A percentile compares a stretch with the other conserved stretches of the same genome.
phyloP scores from a whole-genome alignment of 2,329 filamentous ascomycete species.

The Purpureocillium takamizusanense region DNA sequence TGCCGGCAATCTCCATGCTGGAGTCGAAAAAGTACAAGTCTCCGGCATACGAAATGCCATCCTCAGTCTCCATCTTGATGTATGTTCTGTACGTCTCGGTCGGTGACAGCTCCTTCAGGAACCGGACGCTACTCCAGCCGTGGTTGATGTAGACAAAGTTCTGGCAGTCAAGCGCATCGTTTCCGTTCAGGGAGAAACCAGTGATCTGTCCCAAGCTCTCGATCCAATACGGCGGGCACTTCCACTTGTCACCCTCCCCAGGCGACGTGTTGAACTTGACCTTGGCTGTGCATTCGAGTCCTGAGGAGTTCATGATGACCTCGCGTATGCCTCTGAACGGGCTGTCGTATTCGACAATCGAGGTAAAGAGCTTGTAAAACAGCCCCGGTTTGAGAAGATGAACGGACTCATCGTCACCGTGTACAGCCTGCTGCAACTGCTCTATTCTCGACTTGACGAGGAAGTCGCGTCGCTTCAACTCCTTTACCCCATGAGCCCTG shows the following conservation, averaged over 20 bases:
- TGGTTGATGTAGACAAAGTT: conserved; percentile 51
- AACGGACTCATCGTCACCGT: conserved; percentile 8
- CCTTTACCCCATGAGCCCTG: conserved; percentile 4
- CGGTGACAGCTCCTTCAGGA: neutral
- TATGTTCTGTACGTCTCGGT: conserved; percentile 37
- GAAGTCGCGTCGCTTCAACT: conserved; percentile 25
- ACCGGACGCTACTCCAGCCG: conserved; percentile 38
- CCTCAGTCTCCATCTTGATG: conserved; percentile 46
- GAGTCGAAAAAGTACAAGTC: conserved; percentile 45
- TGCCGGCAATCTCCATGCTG: neutral
- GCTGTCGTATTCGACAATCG: conserved; percentile 46
- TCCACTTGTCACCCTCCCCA: conserved; percentile 29
- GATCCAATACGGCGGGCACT: conserved; percentile 40
- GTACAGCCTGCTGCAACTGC: conserved; percentile 29
- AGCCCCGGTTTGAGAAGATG: conserved; percentile 13
- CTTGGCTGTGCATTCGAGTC: conserved; percentile 24
- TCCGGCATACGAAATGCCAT: conserved; percentile 34
- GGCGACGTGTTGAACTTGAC: conserved; percentile 38
- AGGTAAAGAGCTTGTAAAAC: conserved; percentile 55
- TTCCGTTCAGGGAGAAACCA: conserved; percentile 52
- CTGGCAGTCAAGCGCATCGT: conserved; percentile 42
- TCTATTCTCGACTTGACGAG: conserved; percentile 57
- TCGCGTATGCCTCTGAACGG: conserved; percentile 50
- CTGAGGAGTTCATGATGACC: conserved; percentile 34
- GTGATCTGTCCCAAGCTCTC: conserved; percentile 51